These are phyloP conservation scores for Neopestalotiopsis sp. DNA, from an alignment of 2,329 filamentous ascomycete species.

Conservation along the genomic window DNA sequence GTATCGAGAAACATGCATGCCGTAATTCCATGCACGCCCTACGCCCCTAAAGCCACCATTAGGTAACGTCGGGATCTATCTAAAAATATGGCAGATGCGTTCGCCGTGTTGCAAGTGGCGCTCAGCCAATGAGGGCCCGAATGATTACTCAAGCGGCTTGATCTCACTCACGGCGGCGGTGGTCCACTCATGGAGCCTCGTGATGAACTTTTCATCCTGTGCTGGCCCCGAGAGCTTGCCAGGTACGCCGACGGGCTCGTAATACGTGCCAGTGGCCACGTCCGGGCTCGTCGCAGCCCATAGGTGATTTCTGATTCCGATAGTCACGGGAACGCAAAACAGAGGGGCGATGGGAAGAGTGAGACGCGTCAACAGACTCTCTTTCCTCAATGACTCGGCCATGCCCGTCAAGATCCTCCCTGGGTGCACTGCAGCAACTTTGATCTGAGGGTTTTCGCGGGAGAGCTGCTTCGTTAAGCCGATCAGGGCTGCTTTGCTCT, in stretches of 20 bases:
- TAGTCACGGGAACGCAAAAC: constrained; percentile 33
- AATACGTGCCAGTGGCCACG: constrained; percentile 38
- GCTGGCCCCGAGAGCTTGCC: constrained; percentile 19
- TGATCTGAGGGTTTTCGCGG: constrained; percentile 39
- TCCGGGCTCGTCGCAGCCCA: constrained; percentile 41
- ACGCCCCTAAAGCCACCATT: not conserved
- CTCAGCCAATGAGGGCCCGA: not conserved
- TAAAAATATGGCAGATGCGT: not conserved
- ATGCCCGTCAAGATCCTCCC: constrained; percentile 46
- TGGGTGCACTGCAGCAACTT: constrained; percentile 44
- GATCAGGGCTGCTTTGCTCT: constrained; percentile 51
- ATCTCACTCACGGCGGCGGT: constrained; percentile 21
- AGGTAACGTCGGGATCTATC: not conserved
- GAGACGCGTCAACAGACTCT: constrained; percentile 15
- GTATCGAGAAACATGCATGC: not conserved
- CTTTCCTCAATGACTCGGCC: constrained; percentile 19
- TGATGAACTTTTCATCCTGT: constrained; percentile 31
- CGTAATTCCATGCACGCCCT: not conserved
- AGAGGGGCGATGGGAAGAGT: constrained; percentile 21
- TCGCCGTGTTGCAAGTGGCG: not conserved
- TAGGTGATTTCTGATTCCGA: constrained; percentile 45
- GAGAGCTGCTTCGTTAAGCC: constrained; percentile 41
- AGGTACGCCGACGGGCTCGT: constrained; percentile 41
- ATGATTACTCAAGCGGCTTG: constrained; percentile 14
- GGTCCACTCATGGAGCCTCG: constrained; percentile 40